phyloP scores from a whole-genome alignment of 2,329 filamentous ascomycete genomes.

The Bipolaris bicolor region DNA sequence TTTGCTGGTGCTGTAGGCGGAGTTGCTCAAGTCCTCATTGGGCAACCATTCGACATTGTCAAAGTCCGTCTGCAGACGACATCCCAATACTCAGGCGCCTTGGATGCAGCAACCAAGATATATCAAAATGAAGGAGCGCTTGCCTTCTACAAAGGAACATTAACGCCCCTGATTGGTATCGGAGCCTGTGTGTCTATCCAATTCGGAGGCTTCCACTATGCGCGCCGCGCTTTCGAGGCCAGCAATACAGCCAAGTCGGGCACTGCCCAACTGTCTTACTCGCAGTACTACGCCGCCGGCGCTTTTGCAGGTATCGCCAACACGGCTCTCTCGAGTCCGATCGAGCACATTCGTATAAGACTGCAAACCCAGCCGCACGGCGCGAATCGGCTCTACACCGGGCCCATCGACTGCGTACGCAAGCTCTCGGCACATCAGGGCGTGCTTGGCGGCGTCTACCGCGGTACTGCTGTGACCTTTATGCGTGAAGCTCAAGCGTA shows the following conservation, averaged over 20 bases:
- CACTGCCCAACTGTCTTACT: slow-evolving; percentile 68
- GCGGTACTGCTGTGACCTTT: slow-evolving; percentile 84
- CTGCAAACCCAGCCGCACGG: slow-evolving; percentile 96
- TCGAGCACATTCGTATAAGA: slow-evolving; percentile 95
- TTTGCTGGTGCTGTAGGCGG: slow-evolving; percentile 90
- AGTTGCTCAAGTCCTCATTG: slow-evolving; percentile 90
- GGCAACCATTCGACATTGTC: slow-evolving; percentile 72
- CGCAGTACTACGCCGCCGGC: slow-evolving; percentile 87
- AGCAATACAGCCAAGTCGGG: slow-evolving; percentile 62
- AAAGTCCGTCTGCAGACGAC: slow-evolving; percentile 96
- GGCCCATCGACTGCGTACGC: slow-evolving; percentile 87
- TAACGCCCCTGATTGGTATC: slow-evolving; percentile 93
- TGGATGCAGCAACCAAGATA: slow-evolving; percentile 82
- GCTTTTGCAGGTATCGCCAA: slow-evolving; percentile 94
- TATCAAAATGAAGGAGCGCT: slow-evolving; percentile 84
- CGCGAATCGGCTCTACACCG: slow-evolving; percentile 74
- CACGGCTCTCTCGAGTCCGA: slow-evolving; percentile 83
- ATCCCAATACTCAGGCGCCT: slow-evolving; percentile 77
- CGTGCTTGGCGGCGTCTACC: slow-evolving; percentile 77
- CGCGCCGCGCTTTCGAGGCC: slow-evolving; percentile 82
- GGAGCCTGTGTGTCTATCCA: slow-evolving; percentile 96
- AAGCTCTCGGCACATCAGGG: slow-evolving; percentile 76
- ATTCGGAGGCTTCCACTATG: slow-evolving; percentile 95
- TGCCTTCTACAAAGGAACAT: slow-evolving; percentile 97
- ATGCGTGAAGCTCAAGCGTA: slow-evolving; percentile 92